Base-by-base conservation (phyloP, 306 rosid species). In the Senna tora region DNA sequence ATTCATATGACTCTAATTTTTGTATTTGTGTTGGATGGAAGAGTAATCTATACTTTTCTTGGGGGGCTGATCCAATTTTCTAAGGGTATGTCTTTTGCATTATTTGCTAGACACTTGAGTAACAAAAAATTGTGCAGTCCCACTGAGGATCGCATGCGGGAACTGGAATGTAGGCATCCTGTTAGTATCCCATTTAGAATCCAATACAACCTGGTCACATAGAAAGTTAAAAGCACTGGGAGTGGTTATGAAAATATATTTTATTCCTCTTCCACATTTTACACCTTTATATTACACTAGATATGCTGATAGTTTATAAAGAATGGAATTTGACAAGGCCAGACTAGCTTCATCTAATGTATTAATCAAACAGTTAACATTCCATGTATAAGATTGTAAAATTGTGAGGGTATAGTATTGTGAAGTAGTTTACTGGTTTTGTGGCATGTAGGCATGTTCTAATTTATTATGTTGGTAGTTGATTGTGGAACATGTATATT, bases 401-500 rank as follows among this genome's bases (percentile, higher is more conserved):
- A 7, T 47, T 6, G 30, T 54, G 49, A 62, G n/a, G 67, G 54
- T 11, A 62, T 47, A 6, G 19, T 83, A 53, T 52, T 75, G 33
- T 45, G 50, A 57, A 60, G 30, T 74, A 52, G 62, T 69, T 25
- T 74, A 78, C 70, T 66, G 66, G 75, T 74, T 59, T 75, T 58
- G 39, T 64, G 50, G n/a, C 59, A 42, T 56, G 22, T 39, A 52
- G 28, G 43, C 13, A 14, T 43, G 53, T 17, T 9, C 9, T 50
- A 50, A 2, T 17, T 10, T 63, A 0, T 42, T 62, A 28, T 69
- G 56, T 42, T 49, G 65, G 42, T 43, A 22, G 38, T 36, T 71
- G 52, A 34, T 59, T 65, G 55, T 62, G 50, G 61, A 50, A 7
- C 34, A 39, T 16, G 69, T 71, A 21, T 52, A 46, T 43, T 64